Evolutionary conservation across 768 basidiomycete species (phyloP).

Genomic region (Suillus brevipes): DNA sequence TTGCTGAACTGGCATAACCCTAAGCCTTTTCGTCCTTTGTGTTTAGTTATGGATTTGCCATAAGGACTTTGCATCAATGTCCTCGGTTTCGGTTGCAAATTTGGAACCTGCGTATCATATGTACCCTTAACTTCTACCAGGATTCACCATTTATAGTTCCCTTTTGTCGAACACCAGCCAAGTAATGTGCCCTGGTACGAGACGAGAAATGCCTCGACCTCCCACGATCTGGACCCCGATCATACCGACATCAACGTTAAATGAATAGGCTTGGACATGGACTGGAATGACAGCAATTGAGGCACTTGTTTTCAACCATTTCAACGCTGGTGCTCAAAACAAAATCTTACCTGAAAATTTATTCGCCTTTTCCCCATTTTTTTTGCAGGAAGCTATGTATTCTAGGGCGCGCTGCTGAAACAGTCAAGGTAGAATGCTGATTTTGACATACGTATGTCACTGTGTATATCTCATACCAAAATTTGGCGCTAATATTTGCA

Average conservation of each 20-base stretch:
- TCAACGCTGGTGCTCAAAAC: too few species aligned
- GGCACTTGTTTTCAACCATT: too few species aligned
- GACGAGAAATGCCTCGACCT: not conserved
- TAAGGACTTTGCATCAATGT: not conserved
- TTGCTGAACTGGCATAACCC: slow-evolving; percentile 36
- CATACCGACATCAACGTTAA: not conserved
- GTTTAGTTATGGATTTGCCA: not conserved
- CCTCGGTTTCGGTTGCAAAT: not conserved
- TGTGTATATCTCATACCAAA: too few species aligned
- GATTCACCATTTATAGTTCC: not conserved
- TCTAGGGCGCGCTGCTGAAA: too few species aligned
- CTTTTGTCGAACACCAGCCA: not conserved
- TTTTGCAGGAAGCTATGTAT: too few species aligned
- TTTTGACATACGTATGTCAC: too few species aligned
- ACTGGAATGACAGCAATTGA: too few species aligned
- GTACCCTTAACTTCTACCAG: not conserved
- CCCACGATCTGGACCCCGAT: not conserved
- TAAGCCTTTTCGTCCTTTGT: not conserved
- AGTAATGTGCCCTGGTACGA: not conserved
- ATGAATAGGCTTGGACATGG: too few species aligned
- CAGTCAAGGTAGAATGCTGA: too few species aligned
- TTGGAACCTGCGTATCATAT: not conserved
- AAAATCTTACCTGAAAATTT: too few species aligned
- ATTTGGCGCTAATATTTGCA: too few species aligned
- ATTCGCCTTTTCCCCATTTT: too few species aligned